Conservation (phyloP, 2,329 filamentous ascomycete species). For the Claviceps monticola region DNA sequence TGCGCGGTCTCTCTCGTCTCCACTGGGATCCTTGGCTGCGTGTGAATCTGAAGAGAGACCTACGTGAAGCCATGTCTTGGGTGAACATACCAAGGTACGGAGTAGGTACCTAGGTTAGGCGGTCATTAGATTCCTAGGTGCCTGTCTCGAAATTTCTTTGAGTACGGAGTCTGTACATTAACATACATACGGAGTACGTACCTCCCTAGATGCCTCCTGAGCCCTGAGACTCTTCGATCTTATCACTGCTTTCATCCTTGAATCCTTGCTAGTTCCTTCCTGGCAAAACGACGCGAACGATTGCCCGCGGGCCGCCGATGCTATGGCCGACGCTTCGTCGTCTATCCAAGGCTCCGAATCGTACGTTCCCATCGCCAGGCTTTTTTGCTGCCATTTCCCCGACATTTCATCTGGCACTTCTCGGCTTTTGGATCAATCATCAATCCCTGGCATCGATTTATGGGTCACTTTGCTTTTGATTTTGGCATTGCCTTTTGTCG, state of each 20-base stretch:
- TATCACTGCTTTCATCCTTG: background rate
- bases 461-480: background rate
- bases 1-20: too few relatives aligned
- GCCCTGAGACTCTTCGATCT: background rate
- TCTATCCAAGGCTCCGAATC: background rate
- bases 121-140: too few relatives aligned
- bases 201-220: background rate
- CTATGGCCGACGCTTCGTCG: background rate
- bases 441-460: background rate
- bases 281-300: background rate
- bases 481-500: background rate
- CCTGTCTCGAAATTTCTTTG: background rate
- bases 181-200: background rate
- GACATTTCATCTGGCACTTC: background rate
- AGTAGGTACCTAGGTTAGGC: too few relatives aligned
- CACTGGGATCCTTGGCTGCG: too few relatives aligned
- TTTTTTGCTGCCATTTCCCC: background rate
- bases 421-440: background rate
- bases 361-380: background rate
- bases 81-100: too few relatives aligned
- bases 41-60: too few relatives aligned
- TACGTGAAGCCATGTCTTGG: too few relatives aligned
- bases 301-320: background rate
- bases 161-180: too few relatives aligned
- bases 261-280: background rate